Base-by-base conservation (phyloP, 139 green algal species). In the Chlorella ohadii region DNA sequence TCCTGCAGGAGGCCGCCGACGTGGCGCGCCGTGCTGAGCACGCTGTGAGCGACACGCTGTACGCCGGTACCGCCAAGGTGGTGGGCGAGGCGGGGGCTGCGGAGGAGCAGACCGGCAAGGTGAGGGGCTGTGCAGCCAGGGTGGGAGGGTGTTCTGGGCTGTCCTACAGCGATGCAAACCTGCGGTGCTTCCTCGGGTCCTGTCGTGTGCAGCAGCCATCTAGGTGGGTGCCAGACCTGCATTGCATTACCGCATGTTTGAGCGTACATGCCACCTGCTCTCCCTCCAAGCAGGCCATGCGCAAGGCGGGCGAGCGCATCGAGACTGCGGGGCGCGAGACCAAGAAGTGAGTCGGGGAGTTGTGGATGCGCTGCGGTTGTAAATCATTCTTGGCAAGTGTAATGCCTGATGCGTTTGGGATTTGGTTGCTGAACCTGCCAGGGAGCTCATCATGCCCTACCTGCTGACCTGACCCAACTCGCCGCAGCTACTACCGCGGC, bases 81-180 rank as follows among this genome's bases (percentile, higher is more conserved):
- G 41, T 83, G 41, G 78, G 39, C 3, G 36, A 73, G 78, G 78
- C 63, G 7, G 78, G 78, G 28, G 39, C 63, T 0, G 61, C 39
- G 0, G 39, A 83, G 78, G 78, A 83, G 78, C 39, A 59, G 28
- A 74, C 61, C n/a, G 78, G 78, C 78, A 71, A 57, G 76, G 76
- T 82, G 76, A 55, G 70, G 11, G 20, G 17, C 1, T 11, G 27
- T 59, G 25, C 22, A 27, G 28, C n/a, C n/a, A n/a, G n/a, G 70
- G 39, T 5, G 59, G 38, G 39, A 39, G 15, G 72, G 28, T 55
- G 44, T 27, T 39, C 19, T 23, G 27, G 38, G 38, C 70, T 77
- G 19, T 34, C 4, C 25, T 34, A n/a, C n/a, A n/a, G n/a, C n/a
- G n/a, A n/a, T n/a, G n/a, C n/a, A n/a, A n/a, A n/a, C n/a, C n/a